These are phyloP conservation scores for Drechslerella dactyloides DNA, from an alignment of 2,329 filamentous ascomycete genomes.

Conservation along the genomic window DNA sequence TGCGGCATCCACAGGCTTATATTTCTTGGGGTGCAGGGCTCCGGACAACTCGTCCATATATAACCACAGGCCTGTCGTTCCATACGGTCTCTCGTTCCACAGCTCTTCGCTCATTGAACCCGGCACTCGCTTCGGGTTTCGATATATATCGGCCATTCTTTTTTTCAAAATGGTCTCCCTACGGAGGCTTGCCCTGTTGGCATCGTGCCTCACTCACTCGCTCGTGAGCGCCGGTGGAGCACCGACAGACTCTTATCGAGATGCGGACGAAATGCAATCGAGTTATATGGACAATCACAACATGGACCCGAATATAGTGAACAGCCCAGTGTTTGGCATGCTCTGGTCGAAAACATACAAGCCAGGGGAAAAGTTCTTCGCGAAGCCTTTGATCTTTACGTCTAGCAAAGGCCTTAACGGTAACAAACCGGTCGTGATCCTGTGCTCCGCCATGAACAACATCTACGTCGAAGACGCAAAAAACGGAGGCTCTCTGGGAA, in stretches of 20 bases:
- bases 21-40: conserved; percentile 7
- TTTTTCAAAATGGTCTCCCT: conserved; percentile 42
- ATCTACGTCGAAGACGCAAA: conserved; percentile 49
- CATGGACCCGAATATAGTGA: conserved; percentile 58
- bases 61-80: conserved; percentile 3
- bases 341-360: conserved; percentile 46
- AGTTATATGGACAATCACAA: conserved; percentile 60
- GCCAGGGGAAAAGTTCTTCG: conserved; percentile 45
- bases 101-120: conserved; percentile 18
- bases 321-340: conserved; percentile 58
- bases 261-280: conserved; percentile 57
- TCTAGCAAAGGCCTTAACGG: conserved; percentile 45
- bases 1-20: conserved; percentile 4
- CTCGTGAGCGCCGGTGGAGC: conserved; percentile 49
- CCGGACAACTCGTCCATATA: conserved; percentile 12
- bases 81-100: background rate
- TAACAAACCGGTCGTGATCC: conserved; percentile 45
- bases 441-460: conserved; percentile 39
- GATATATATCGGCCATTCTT: conserved; percentile 7
- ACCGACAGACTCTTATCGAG: conserved; percentile 54
- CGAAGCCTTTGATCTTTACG: conserved; percentile 47
- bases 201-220: conserved; percentile 33
- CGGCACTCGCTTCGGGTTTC: conserved; percentile 15
- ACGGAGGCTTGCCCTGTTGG: conserved; percentile 37
- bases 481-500: conserved; percentile 27